Conservation (phyloP, 176 grass and related monocot species). For the Zea mays region DNA sequence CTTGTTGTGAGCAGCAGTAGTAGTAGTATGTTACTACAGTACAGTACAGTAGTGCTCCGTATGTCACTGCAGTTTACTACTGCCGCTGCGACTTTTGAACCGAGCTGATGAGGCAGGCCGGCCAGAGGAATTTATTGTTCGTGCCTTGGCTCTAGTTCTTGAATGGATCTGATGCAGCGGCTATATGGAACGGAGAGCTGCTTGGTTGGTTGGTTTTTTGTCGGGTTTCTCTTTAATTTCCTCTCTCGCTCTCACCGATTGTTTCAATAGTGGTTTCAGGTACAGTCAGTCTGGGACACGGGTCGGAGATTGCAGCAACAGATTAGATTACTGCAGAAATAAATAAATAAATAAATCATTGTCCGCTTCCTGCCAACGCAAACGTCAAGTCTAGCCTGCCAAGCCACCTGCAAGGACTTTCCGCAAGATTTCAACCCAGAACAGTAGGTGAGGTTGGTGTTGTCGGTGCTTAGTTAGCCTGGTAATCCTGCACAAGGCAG, state of each 20-base stretch:
- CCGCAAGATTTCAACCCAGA: slow-evolving; percentile 33
- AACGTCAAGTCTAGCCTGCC: slow-evolving; percentile 35
- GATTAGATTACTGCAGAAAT: slow-evolving; percentile 40
- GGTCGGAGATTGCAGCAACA: neutral
- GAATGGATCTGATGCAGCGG: slow-evolving; percentile 16
- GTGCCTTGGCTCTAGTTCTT: slow-evolving; percentile 7
- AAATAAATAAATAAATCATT: no score
- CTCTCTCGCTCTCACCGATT: neutral
- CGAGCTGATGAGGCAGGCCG: slow-evolving; percentile 39
- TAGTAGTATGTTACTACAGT: no score
- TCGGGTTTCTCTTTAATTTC: neutral
- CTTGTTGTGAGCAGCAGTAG: slow-evolving; percentile 27
- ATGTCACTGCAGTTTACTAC: neutral
- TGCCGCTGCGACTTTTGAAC: slow-evolving; percentile 39
- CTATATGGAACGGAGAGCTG: slow-evolving; percentile 45
- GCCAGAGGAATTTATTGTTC: slow-evolving; percentile 45
- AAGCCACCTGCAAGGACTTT: slow-evolving; percentile 32
- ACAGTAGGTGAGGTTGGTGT: neutral
- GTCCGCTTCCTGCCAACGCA: slow-evolving; percentile 45
- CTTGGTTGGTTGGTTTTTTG: slow-evolving; percentile 46
- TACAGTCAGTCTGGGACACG: slow-evolving; percentile 30
- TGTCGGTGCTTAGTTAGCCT: slow-evolving; percentile 39
- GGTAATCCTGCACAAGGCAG: slow-evolving; percentile 18
- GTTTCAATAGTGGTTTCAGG: slow-evolving; percentile 33
- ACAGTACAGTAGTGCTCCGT: no score